phyloP scores from a whole-genome alignment of 257 asterid species.

The Lycium ferocissimum region DNA sequence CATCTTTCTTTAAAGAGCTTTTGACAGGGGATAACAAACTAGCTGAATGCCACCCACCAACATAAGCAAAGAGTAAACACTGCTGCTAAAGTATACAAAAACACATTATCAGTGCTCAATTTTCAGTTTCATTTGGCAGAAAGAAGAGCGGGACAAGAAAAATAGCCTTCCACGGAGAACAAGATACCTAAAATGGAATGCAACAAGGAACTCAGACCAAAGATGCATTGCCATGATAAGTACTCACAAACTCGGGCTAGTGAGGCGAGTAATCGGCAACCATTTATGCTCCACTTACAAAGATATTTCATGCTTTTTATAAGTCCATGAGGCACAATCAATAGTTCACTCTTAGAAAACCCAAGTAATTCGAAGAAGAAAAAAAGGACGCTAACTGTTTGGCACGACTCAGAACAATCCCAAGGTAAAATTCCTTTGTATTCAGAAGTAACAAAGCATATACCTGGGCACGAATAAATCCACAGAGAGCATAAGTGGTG shows the following conservation, averaged over 20 bases:
- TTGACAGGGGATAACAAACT: neutral
- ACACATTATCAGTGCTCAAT: neutral
- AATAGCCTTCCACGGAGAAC: neutral
- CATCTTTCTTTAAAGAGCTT: neutral
- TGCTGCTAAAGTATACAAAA: neutral
- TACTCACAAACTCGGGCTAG: no score
- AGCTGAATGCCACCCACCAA: neutral
- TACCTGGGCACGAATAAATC: conserved; percentile 67
- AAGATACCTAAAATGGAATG: neutral
- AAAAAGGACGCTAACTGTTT: neutral
- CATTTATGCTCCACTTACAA: neutral
- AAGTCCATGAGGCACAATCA: neutral
- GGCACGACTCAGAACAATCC: neutral
- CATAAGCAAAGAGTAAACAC: neutral
- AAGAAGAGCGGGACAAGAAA: neutral
- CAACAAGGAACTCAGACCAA: no score
- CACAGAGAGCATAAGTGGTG: conserved; percentile 82
- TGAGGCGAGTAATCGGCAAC: neutral
- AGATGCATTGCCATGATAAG: no score
- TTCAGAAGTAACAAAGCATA: neutral
- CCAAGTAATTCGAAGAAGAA: neutral
- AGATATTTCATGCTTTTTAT: neutral
- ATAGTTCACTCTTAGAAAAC: neutral
- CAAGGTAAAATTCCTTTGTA: neutral
- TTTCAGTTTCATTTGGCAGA: neutral